Evolutionary conservation across 495 filamentous ascomycete genomes (phyloP).

Genomic region (Sordaria brevicollis): DNA sequence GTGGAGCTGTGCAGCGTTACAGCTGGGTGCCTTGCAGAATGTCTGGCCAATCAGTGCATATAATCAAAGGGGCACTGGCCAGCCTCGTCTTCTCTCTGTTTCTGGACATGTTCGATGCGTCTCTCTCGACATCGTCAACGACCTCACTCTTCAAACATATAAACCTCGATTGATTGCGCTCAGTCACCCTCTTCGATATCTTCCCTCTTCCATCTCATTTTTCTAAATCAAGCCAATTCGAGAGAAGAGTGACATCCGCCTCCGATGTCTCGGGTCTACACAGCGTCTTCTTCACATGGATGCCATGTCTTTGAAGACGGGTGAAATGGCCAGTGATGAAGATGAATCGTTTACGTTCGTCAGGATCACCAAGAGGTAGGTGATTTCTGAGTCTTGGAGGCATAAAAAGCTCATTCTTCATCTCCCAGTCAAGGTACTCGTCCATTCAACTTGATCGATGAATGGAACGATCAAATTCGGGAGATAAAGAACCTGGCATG

Average conservation of each 20-base stretch:
- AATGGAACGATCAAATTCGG: background rate
- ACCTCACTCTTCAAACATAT: background rate
- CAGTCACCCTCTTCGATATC: background rate
- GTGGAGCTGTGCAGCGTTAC: background rate
- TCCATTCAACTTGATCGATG: background rate
- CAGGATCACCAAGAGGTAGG: background rate
- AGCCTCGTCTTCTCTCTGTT: background rate
- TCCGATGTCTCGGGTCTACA: background rate
- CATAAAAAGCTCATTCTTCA: background rate
- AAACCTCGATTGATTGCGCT: background rate
- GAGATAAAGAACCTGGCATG: background rate
- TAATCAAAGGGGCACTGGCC: background rate
- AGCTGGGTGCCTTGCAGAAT: background rate
- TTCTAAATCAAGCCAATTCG: background rate
- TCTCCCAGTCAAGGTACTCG: background rate
- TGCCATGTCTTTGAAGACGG: background rate
- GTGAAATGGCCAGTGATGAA: background rate
- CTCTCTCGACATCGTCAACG: background rate
- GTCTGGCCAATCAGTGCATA: background rate
- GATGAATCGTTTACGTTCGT: background rate
- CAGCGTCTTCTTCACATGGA: background rate
- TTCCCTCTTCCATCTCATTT: background rate
- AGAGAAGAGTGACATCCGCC: background rate
- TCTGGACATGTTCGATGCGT: background rate
- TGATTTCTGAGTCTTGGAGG: background rate